These are phyloP conservation scores for Mortierella sp. DNA, from an alignment of 371 early-diverging fungal species.

Conservation along the genomic window DNA sequence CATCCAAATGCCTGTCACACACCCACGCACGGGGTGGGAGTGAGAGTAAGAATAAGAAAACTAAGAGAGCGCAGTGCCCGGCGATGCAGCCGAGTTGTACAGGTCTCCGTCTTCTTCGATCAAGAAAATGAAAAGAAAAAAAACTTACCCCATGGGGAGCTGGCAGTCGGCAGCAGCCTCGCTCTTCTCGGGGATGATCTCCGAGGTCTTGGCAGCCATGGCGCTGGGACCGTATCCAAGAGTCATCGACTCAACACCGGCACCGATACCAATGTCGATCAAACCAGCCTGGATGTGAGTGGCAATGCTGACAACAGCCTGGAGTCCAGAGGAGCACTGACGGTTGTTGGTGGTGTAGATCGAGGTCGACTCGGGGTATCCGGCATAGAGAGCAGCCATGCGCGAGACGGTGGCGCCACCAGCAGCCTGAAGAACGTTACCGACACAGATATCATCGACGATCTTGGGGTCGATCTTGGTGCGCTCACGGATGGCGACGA, in stretches of 20 bases:
- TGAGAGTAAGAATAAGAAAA: neutral
- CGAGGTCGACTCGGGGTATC: constrained; percentile 88
- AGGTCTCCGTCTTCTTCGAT: neutral
- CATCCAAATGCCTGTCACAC: neutral
- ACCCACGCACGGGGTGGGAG: neutral
- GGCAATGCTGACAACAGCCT: constrained; percentile 93
- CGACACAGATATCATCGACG: constrained; percentile 96
- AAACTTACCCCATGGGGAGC: constrained; percentile 84
- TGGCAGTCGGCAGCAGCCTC: constrained; percentile 85
- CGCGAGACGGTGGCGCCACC: constrained; percentile 95
- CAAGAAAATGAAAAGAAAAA: constrained; percentile 11
- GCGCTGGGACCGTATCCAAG: constrained; percentile 86
- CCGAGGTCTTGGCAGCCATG: constrained; percentile 78
- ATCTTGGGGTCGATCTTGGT: constrained; percentile 88
- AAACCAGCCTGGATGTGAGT: constrained; percentile 90
- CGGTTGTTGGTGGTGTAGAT: constrained; percentile 95
- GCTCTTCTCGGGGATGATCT: constrained; percentile 73
- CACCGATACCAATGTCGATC: constrained; percentile 97
- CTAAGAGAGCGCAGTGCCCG: neutral
- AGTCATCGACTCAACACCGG: constrained; percentile 99
- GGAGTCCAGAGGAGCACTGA: constrained; percentile 97
- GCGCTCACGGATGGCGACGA: constrained; percentile 84
- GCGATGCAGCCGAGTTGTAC: neutral
- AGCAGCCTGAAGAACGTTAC: constrained; percentile 93
- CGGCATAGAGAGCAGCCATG: constrained; percentile 96